These are phyloP conservation scores for Anisodus acutangulus DNA, from an alignment of 257 asterid genomes.

Conservation along the genomic window DNA sequence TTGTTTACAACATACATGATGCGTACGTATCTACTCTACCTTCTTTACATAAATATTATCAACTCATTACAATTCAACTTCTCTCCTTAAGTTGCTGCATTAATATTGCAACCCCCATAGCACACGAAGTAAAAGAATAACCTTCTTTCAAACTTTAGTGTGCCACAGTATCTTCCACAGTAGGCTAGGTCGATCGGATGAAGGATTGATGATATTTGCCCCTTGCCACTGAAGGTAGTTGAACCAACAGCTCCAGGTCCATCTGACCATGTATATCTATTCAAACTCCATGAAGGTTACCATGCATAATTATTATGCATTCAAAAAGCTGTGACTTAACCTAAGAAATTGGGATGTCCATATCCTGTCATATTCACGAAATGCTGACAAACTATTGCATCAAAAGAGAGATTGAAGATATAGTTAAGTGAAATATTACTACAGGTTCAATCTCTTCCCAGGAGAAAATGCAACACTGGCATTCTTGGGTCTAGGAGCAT, in stretches of 20 bases:
- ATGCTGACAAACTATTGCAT: constrained; percentile 15
- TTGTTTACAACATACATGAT: neutral
- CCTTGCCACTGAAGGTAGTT: neutral
- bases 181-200: neutral
- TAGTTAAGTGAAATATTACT: constrained; percentile 15
- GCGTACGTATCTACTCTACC: constrained; percentile 1
- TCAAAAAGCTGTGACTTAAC: neutral
- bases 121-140: neutral
- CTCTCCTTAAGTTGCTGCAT: constrained; percentile 25
- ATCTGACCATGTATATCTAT: constrained; percentile 6
- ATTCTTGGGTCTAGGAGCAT: neutral
- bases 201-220: neutral
- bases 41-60: neutral
- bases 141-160: constrained; percentile 7
- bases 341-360: neutral
- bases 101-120: constrained; percentile 9
- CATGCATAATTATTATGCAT: neutral
- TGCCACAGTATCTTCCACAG: constrained; percentile 12
- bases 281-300: neutral
- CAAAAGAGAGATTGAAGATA: constrained; percentile 17
- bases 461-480: neutral
- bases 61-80: constrained; percentile 10
- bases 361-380: neutral
- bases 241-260: neutral
- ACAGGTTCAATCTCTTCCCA: constrained; percentile 18